Evolutionary conservation across 352 stramenopile genomes (phyloP), one percentile per base, ranked within the genome.

Genomic region (Globisporangium camurandrum): DNA sequence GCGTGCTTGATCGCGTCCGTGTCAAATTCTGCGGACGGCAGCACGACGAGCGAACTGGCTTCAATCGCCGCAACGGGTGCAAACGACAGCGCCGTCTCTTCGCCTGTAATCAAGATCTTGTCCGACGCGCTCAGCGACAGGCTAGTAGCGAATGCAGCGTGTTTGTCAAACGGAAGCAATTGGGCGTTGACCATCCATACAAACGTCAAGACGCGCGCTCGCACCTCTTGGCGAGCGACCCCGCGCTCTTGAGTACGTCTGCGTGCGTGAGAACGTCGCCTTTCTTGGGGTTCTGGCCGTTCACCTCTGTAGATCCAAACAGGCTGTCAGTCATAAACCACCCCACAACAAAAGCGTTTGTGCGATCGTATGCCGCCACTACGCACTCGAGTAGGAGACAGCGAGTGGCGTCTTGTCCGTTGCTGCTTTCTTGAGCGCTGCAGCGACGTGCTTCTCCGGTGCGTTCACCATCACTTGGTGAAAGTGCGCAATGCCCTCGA

Each of bases 391-490:
- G 68, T 93, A 95, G 6, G 72, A 75, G 49, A 92, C 66, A 16
- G 65, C 76, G 24, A 91, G 59, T 1, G 84, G 80, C 26, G 84
- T 90, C 65, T 89, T 77, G 9, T 77, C 74, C 50, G 54, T 76
- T 43, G 92, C 58, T 9, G 62, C 64, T 55, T 87, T 81, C 55
- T 70, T 66, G 43, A 88, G 51, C n/a, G 69, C 64, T 20, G 67
- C 71, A 27, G 84, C 69, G 22, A 61, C 67, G 59, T 84, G 67
- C 19, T 76, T 68, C 52, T 95, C 84, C 23, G 81, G 69, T 37
- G 67, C 61, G 67, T 95, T 95, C 46, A 92, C 60, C 57, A 88
- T 78, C 59, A 92, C 87, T 51, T 86, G 69, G 49, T 68, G 73
- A 50, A 91, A 87, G 40, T 84, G 81, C 44, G 89, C 61, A 43